phyloP scores from a whole-genome alignment of 495 filamentous ascomycete genomes.

The Penicillium coffeae region DNA sequence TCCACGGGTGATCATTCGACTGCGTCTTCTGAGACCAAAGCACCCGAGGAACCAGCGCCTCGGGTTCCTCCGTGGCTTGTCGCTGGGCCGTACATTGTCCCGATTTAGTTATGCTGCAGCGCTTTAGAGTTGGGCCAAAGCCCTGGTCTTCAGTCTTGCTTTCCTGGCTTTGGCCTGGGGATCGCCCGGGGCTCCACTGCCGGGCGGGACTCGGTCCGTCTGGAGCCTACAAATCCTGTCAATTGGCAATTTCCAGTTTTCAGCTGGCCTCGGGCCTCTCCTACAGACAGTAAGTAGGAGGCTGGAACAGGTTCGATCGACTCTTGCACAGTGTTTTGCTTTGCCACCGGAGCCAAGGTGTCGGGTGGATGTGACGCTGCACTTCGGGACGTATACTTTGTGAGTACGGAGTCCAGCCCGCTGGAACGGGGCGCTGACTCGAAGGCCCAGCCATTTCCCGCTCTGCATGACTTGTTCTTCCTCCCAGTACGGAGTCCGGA shows the following conservation, averaged over 20 bases:
- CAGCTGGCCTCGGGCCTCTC: too few relatives aligned
- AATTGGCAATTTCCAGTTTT: neutral
- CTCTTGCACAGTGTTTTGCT: neutral
- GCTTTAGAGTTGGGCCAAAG: neutral
- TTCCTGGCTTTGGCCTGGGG: neutral
- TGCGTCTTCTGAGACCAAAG: neutral
- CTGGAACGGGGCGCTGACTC: too few relatives aligned
- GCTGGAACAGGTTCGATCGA: neutral
- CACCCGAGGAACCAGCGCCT: neutral
- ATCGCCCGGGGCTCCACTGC: neutral
- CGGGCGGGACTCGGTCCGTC: constrained; percentile 8
- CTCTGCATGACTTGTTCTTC: too few relatives aligned
- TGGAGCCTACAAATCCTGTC: constrained; percentile 3
- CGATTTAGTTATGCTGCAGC: neutral
- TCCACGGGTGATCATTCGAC: neutral
- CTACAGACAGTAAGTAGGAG: too few relatives aligned
- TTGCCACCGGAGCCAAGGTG: neutral
- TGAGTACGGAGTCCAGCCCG: too few relatives aligned
- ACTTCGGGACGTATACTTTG: neutral
- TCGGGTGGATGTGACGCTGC: neutral
- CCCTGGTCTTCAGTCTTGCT: neutral
- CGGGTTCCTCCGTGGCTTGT: neutral
- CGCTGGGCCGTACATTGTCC: neutral
- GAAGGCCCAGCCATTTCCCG: too few relatives aligned
- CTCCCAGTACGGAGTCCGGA: too few relatives aligned